Evolutionary conservation across 352 stramenopile species (phyloP).

Genomic region (Pythium chondricola): DNA sequence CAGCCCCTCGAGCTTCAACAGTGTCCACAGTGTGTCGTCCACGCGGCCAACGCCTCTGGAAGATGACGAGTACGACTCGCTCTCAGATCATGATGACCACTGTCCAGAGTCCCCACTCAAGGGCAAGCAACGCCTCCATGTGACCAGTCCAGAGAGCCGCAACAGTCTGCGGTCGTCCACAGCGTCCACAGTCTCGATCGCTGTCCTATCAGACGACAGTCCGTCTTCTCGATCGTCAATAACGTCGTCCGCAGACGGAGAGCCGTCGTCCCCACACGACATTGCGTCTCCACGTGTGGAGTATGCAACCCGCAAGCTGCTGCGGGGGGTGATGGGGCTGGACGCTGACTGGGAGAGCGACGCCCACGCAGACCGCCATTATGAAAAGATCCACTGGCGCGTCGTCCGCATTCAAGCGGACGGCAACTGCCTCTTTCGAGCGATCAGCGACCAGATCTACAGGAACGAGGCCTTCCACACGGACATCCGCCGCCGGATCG

Average conservation of each 20-base stretch:
- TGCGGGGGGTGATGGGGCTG: constrained; percentile 12
- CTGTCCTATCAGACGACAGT: constrained; percentile 8
- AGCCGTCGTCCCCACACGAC: background rate
- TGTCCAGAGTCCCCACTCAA: too few species aligned
- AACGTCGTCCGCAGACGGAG: background rate
- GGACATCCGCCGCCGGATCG: constrained; percentile 59
- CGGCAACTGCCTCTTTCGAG: constrained; percentile 80
- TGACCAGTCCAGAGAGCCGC: background rate
- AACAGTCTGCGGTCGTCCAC: constrained; percentile 21
- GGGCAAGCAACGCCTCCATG: too few species aligned
- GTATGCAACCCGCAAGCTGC: constrained; percentile 11
- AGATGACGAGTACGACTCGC: background rate
- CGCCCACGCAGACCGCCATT: constrained; percentile 21
- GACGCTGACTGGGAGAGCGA: constrained; percentile 24
- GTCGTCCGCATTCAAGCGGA: constrained; percentile 50
- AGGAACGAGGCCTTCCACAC: constrained; percentile 57
- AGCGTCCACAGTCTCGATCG: constrained; percentile 16
- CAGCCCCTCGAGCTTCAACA: too few species aligned
- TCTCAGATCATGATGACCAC: too few species aligned
- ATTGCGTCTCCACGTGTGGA: constrained; percentile 2
- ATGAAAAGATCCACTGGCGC: constrained; percentile 7
- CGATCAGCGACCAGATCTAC: constrained; percentile 67
- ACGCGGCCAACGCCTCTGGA: background rate
- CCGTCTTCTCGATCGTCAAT: constrained; percentile 5
- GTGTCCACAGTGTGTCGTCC: too few species aligned